Percentiles rank a stretch among this genome's conserved stretches.
Conservation (phyloP, 495 filamentous ascomycete species). For the Aspergillus egyptiacus region DNA sequence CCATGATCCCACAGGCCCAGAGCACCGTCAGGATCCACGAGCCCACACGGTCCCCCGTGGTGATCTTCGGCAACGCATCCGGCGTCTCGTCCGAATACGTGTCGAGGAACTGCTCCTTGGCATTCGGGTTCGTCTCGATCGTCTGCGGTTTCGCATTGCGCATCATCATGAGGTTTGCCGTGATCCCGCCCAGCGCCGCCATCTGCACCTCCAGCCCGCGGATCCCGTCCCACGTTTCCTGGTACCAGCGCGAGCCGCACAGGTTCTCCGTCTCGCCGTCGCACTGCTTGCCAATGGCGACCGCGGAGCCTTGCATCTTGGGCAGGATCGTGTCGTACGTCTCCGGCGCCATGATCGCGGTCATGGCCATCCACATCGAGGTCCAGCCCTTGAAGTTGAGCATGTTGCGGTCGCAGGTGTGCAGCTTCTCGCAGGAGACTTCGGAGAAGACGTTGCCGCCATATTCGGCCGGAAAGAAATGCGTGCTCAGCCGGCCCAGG, state of each 20-base stretch:
- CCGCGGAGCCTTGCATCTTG: conserved; percentile 54
- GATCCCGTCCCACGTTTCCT: conserved; percentile 55
- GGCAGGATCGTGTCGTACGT: conserved; percentile 54
- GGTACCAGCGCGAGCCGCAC: conserved; percentile 66
- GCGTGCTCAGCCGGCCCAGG: conserved; percentile 37
- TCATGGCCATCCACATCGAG: conserved; percentile 66
- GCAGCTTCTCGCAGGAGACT: conserved; percentile 61
- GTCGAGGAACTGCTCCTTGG: conserved; percentile 18
- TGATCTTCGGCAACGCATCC: conserved; percentile 29
- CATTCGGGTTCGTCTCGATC: conserved; percentile 17
- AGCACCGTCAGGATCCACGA: conserved; percentile 61
- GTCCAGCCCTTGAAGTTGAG: conserved; percentile 73
- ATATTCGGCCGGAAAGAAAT: conserved; percentile 49
- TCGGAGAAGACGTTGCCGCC: conserved; percentile 54
- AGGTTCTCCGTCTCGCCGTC: conserved; percentile 48
- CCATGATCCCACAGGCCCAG: conserved; percentile 37
- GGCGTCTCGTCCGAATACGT: conserved; percentile 21
- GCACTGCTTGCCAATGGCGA: conserved; percentile 60
- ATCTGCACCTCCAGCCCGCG: conserved; percentile 47
- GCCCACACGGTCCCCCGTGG: conserved; percentile 52
- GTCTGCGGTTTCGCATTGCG: conserved; percentile 6
- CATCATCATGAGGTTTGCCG: conserved; percentile 24
- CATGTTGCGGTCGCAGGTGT: conserved; percentile 61
- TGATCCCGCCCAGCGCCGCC: conserved; percentile 51
- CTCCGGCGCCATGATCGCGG: conserved; percentile 54